Conservation (phyloP, 371 early-diverging fungal genomes). For the Mortierella sp. region DNA sequence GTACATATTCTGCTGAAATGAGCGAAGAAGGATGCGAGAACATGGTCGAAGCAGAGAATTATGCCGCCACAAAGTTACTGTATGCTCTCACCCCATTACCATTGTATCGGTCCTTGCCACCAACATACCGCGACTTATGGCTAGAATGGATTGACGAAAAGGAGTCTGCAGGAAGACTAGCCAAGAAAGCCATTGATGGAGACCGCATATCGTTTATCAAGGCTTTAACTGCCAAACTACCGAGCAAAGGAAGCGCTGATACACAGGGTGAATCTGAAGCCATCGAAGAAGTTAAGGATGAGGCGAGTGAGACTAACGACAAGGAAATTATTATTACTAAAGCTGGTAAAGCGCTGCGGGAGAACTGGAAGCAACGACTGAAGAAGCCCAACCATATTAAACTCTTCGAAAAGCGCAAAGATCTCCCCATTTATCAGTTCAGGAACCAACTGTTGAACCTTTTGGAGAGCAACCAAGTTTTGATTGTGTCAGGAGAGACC, state of each 20-base stretch:
- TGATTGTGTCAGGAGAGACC: constrained; percentile 92
- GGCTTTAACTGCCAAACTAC: constrained; percentile 28
- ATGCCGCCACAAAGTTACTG: constrained; percentile 68
- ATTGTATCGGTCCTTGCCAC: constrained; percentile 69
- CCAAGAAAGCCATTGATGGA: constrained; percentile 52
- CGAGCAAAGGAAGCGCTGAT: constrained; percentile 10
- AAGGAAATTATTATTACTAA: constrained; percentile 21
- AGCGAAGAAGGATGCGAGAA: constrained; percentile 53
- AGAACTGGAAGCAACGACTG: constrained; percentile 48
- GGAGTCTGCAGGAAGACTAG: constrained; percentile 51
- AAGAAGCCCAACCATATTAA: constrained; percentile 53
- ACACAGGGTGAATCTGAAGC: constrained; percentile 23
- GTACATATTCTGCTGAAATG: constrained; percentile 39
- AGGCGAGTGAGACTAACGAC: neutral
- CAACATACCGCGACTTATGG: constrained; percentile 78
- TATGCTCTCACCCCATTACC: constrained; percentile 66
- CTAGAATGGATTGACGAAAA: constrained; percentile 64
- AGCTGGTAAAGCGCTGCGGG: constrained; percentile 29
- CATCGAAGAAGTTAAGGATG: constrained; percentile 29
- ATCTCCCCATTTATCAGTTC: constrained; percentile 73
- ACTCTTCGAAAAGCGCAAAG: constrained; percentile 66
- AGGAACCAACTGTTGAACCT: constrained; percentile 66
- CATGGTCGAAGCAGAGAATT: constrained; percentile 68
- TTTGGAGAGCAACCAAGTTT: constrained; percentile 70
- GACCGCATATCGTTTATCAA: constrained; percentile 56